A percentile compares a stretch with the other conserved stretches of the same genome.
phyloP scores from a whole-genome alignment of 306 rosid species.

The Glycine tomentella region DNA sequence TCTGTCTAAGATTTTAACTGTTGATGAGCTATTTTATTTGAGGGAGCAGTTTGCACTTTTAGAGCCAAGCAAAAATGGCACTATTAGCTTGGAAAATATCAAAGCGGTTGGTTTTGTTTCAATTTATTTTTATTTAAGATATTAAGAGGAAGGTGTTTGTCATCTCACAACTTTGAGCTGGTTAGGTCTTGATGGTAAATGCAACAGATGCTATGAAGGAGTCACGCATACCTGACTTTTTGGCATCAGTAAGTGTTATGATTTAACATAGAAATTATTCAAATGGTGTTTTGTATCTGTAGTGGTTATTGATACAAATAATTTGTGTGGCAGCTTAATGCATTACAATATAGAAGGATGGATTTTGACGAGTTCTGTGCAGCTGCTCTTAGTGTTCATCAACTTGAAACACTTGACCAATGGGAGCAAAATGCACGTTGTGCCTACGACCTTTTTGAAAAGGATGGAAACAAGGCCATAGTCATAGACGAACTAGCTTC shows the following conservation, averaged over 20 bases:
- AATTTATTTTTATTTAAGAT: slow-evolving; percentile 11
- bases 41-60: slow-evolving; percentile 71
- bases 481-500: slow-evolving; percentile 84
- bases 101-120: slow-evolving; percentile 67
- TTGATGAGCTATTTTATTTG: slow-evolving; percentile 63
- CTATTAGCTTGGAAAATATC: slow-evolving; percentile 76
- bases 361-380: slow-evolving; percentile 85
- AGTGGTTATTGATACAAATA: slow-evolving; percentile 18
- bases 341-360: slow-evolving; percentile 79
- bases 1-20: slow-evolving; percentile 71
- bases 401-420: slow-evolving; percentile 66
- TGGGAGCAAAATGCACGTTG: slow-evolving; percentile 85
- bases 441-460: slow-evolving; percentile 78
- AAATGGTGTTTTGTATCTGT: slow-evolving; percentile 1
- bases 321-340: slow-evolving; percentile 65
- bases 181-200: slow-evolving; percentile 70
- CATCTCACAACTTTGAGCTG: slow-evolving; percentile 39
- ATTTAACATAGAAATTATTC: neutral
- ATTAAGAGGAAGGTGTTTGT: slow-evolving; percentile 19
- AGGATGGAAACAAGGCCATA: slow-evolving; percentile 80
- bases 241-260: slow-evolving; percentile 63
- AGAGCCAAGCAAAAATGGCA: slow-evolving; percentile 77
- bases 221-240: slow-evolving; percentile 63
- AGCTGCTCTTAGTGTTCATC: slow-evolving; percentile 76
- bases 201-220: slow-evolving; percentile 86